Conservation (phyloP, 495 filamentous ascomycete genomes). For the Aspergillus affinis region DNA sequence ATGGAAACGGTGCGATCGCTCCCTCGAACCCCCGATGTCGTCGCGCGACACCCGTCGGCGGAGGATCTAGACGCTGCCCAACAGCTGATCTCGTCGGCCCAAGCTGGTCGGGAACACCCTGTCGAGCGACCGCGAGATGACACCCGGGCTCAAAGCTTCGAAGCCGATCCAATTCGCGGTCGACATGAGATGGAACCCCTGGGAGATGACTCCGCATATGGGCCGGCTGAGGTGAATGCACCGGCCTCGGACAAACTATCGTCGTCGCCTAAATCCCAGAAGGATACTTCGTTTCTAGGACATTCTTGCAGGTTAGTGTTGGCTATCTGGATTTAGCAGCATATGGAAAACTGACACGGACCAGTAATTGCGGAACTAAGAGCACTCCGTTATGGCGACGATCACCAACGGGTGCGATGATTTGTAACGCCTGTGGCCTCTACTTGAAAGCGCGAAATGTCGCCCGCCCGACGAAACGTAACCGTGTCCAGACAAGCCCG, state of each 20-base stretch:
- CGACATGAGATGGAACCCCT: constrained; percentile 15
- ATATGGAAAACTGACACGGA: constrained; percentile 20
- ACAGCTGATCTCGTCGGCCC: constrained; percentile 47
- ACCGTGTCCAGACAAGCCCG: constrained; percentile 43
- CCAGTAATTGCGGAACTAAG: constrained; percentile 91
- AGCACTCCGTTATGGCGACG: constrained; percentile 93
- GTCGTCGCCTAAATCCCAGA: constrained; percentile 38
- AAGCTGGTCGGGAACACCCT: constrained; percentile 42
- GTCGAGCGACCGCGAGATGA: constrained; percentile 31
- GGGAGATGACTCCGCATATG: constrained; percentile 13
- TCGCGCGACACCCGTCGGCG: constrained; percentile 43
- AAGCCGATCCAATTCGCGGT: constrained; percentile 9
- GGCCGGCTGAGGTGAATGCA: constrained; percentile 7
- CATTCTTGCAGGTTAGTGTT: constrained; percentile 56
- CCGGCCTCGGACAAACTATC: constrained; percentile 22
- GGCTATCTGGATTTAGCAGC: background rate
- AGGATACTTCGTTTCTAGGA: constrained; percentile 45
- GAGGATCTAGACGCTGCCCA: constrained; percentile 49
- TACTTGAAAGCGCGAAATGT: constrained; percentile 94
- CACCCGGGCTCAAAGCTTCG: constrained; percentile 15
- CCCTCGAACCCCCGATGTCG: constrained; percentile 30
- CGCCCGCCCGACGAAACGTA: constrained; percentile 83
- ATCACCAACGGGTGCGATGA: constrained; percentile 87
- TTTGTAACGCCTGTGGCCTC: constrained; percentile 96
- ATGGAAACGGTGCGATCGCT: constrained; percentile 45